A percentile compares a stretch with the other conserved stretches of the same genome.
phyloP scores from a whole-genome alignment of 2,329 filamentous ascomycete species.

The Penicillium janthinellum region DNA sequence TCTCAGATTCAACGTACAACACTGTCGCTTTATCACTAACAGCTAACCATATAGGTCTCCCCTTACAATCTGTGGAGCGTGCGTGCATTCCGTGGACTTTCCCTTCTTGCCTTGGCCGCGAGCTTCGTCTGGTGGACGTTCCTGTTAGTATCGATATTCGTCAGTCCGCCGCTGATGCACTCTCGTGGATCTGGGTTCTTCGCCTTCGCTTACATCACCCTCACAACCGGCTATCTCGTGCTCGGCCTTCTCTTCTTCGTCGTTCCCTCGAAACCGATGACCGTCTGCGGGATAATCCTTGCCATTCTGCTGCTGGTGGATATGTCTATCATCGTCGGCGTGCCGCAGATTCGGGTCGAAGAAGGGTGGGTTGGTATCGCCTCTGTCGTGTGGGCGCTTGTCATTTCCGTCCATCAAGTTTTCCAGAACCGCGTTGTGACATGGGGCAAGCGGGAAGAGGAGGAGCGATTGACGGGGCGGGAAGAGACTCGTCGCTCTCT shows the following conservation, averaged over 20 bases:
- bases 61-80: constrained; percentile 96
- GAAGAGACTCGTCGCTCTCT: constrained; percentile 81
- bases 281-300: constrained; percentile 70
- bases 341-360: constrained; percentile 73
- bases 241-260: constrained; percentile 84
- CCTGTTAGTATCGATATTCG: constrained; percentile 84
- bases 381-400: constrained; percentile 78
- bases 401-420: constrained; percentile 79
- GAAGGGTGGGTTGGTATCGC: constrained; percentile 91
- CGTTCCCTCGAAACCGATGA: constrained; percentile 76
- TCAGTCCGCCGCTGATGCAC: constrained; percentile 84
- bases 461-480: constrained; percentile 86
- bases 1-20: neutral
- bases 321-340: constrained; percentile 75
- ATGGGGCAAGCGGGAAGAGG: constrained; percentile 91
- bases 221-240: constrained; percentile 74
- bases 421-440: constrained; percentile 78
- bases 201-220: constrained; percentile 77
- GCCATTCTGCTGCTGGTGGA: constrained; percentile 70
- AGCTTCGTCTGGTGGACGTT: constrained; percentile 92
- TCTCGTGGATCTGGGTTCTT: constrained; percentile 91
- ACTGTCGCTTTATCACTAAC: neutral
- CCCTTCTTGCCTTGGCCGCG: constrained; percentile 71
- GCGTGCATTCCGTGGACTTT: constrained; percentile 75
- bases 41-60: constrained; percentile 55